These are phyloP conservation scores for Eimeria maxima DNA, from an alignment of 169 alveolate genomes.

Conservation along the genomic window DNA sequence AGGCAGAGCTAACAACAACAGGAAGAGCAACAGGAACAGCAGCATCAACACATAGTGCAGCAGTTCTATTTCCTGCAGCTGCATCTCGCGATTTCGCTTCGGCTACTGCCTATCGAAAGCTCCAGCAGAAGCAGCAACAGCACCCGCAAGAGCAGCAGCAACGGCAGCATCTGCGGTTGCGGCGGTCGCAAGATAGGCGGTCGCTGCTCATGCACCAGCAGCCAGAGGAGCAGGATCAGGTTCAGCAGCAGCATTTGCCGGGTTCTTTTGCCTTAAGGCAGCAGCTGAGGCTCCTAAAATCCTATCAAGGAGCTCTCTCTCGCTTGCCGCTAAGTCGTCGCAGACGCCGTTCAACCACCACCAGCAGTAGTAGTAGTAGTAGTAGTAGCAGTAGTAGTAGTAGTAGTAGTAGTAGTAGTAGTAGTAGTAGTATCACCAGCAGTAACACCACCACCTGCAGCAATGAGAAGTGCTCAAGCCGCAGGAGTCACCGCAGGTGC, in stretches of 20 bases:
- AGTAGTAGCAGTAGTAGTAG: neutral
- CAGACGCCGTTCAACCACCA: slow-evolving; percentile 2
- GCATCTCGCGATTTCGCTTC: neutral
- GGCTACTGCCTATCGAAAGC: neutral
- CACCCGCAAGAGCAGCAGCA: slow-evolving; percentile 18
- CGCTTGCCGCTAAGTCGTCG: neutral
- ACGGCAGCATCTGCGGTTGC: slow-evolving; percentile 5
- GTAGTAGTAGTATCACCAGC: neutral
- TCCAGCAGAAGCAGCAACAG: neutral
- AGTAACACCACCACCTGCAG: neutral
- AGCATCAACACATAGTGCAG: neutral
- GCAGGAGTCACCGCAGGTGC: neutral
- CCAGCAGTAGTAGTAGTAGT: neutral
- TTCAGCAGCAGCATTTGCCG: neutral
- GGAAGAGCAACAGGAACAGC: neutral
- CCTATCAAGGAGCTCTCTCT: neutral
- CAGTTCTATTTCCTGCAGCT: neutral
- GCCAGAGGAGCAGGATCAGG: neutral
- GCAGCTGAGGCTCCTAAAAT: neutral
- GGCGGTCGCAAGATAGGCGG: neutral
- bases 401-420: neutral
- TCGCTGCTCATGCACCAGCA: neutral
- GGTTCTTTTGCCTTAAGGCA: neutral
- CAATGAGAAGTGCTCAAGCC: neutral
- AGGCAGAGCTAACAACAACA: neutral